Evolutionary conservation across 257 asterid species (phyloP).

Genomic region (Phtheirospermum japonicum): DNA sequence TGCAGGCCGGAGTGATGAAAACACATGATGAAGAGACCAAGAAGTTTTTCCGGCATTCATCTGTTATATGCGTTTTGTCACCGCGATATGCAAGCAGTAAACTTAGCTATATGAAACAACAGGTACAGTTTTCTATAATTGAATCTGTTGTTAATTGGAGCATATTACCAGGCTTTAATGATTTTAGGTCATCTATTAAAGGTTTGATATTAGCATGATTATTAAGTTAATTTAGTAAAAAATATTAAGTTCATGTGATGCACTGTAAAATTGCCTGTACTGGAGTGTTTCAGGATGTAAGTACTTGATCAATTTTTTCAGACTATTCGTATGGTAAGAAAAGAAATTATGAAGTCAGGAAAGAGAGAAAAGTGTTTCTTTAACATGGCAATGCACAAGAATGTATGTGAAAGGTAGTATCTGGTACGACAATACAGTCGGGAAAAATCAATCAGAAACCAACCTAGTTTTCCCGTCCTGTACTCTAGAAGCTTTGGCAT

Average conservation of each 20-base stretch:
- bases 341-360: neutral
- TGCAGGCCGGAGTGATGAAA: constrained; percentile 82
- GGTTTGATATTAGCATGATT: constrained; percentile 7
- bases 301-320: neutral
- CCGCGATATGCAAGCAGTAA: constrained; percentile 87
- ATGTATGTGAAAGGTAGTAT: constrained; percentile 6
- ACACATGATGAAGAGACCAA: constrained; percentile 93
- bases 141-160: constrained; percentile 21
- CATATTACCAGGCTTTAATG: constrained; percentile 6
- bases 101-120: constrained; percentile 77
- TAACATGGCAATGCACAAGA: neutral
- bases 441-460: constrained; percentile 1
- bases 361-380: constrained; percentile 6
- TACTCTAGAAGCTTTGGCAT: constrained; percentile 6
- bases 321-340: neutral
- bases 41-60: constrained; percentile 80
- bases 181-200: neutral
- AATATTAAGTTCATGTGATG: neutral
- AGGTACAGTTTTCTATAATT: constrained; percentile 41
- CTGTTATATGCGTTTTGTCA: constrained; percentile 82
- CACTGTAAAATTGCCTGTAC: constrained; percentile 3
- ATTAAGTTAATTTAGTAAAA: neutral
- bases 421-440: neutral
- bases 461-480: constrained; percentile 2
- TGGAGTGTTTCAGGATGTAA: constrained; percentile 17